Conservation (phyloP, 164 flowering plant species). For the Aristolochia californica region DNA sequence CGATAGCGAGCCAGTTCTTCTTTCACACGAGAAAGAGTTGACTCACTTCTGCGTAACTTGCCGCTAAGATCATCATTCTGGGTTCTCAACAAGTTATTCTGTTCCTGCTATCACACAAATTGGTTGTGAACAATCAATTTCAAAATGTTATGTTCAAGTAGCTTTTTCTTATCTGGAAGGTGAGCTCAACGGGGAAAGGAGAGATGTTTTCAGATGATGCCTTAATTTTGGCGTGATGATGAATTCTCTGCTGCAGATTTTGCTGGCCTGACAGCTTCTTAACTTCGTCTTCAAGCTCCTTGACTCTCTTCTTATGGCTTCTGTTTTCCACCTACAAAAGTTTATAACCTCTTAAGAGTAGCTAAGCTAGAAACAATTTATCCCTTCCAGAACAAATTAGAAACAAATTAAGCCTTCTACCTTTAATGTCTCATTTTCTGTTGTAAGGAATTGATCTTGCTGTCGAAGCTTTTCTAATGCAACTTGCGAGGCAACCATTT, state of each 20-base stretch:
- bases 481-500: slow-evolving; percentile 55
- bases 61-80: slow-evolving; percentile 64
- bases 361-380: neutral
- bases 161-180: neutral
- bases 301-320: slow-evolving; percentile 45
- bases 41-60: slow-evolving; percentile 48
- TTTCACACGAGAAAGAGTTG: slow-evolving; percentile 46
- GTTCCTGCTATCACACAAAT: slow-evolving; percentile 49
- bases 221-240: slow-evolving; percentile 98
- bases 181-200: neutral
- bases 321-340: slow-evolving; percentile 46
- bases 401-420: slow-evolving; percentile 17
- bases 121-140: neutral
- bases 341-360: neutral
- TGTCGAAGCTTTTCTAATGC: slow-evolving; percentile 71
- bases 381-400: neutral
- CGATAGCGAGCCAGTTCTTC: slow-evolving; percentile 67
- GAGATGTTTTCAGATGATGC: slow-evolving; percentile 15
- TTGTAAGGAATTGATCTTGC: slow-evolving; percentile 42
- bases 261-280: slow-evolving; percentile 88
- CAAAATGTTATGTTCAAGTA: neutral
- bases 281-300: slow-evolving; percentile 72
- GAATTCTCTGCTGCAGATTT: slow-evolving; percentile 87
- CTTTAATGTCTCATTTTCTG: slow-evolving; percentile 80
- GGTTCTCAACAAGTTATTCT: slow-evolving; percentile 56